Percentiles rank a stretch among this genome's conserved stretches.
Evolutionary conservation across 2,329 filamentous ascomycete genomes (phyloP).

Genomic region (Neopestalotiopsis rosae): DNA sequence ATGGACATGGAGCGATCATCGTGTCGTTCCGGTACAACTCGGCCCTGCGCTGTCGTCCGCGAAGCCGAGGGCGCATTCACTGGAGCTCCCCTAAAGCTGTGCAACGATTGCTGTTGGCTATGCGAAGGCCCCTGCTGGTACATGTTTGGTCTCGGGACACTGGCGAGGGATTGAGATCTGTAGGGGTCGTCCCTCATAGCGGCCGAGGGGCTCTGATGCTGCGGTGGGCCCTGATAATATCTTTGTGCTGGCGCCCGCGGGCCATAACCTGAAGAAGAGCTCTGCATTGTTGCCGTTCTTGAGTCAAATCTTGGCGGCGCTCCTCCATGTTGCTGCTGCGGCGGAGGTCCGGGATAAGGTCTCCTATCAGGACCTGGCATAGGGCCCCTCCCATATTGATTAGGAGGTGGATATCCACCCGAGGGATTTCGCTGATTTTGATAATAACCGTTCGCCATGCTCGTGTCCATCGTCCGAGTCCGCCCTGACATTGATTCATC

Average conservation of each 20-base stretch:
- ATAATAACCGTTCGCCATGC: conserved; percentile 57
- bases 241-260: conserved; percentile 57
- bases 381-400: conserved; percentile 47
- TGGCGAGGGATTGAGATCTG: conserved; percentile 91
- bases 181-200: conserved; percentile 85
- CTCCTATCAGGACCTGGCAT: conserved; percentile 59
- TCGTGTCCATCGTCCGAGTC: conserved; percentile 50
- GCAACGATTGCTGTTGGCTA: conserved; percentile 66
- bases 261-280: conserved; percentile 42
- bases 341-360: conserved; percentile 72
- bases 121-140: conserved; percentile 70
- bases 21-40: conserved; percentile 87
- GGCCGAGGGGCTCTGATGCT: conserved; percentile 57
- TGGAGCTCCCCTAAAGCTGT: conserved; percentile 78
- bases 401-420: conserved; percentile 48
- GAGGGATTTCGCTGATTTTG: conserved; percentile 58
- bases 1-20: conserved; percentile 97
- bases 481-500: conserved; percentile 43
- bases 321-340: conserved; percentile 29
- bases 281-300: conserved; percentile 54
- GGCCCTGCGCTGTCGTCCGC: conserved; percentile 87
- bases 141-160: conserved; percentile 73
- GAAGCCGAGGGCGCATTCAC: conserved; percentile 69
- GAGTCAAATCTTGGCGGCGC: conserved; percentile 65
- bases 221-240: conserved; percentile 61